Conservation (phyloP, 2,329 filamentous ascomycete species). For the Hortaea werneckii region DNA sequence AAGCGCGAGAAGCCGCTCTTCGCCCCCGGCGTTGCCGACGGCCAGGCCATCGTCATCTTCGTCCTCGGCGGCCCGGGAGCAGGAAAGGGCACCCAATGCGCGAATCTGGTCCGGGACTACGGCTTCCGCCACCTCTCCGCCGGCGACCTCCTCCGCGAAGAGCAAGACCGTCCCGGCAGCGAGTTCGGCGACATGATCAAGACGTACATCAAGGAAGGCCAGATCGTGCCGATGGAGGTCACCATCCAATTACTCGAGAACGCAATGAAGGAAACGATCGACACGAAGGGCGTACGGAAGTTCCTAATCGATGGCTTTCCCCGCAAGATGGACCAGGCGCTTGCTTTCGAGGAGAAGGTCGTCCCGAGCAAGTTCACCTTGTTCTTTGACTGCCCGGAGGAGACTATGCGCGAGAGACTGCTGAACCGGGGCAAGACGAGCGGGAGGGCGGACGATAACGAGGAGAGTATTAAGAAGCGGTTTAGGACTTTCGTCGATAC, state of each 20-base stretch:
- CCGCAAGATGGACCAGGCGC: conserved; percentile 90
- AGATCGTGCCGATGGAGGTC: conserved; percentile 98
- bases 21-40: conserved; percentile 38
- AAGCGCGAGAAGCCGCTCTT: conserved; percentile 59
- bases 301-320: conserved; percentile 83
- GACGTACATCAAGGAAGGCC: conserved; percentile 84
- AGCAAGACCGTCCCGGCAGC: conserved; percentile 77
- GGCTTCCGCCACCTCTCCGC: conserved; percentile 89
- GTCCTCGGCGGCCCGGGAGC: conserved; percentile 92
- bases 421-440: conserved; percentile 87
- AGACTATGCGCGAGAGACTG: conserved; percentile 73
- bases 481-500: conserved; percentile 92
- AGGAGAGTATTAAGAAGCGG: conserved; percentile 89
- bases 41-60: conserved; percentile 84
- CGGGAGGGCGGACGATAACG: conserved; percentile 86
- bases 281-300: conserved; percentile 49
- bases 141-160: conserved; percentile 84
- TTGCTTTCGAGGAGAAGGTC: conserved; percentile 85
- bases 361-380: conserved; percentile 76
- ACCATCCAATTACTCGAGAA: conserved; percentile 90
- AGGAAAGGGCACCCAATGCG: conserved; percentile 94
- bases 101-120: conserved; percentile 75
- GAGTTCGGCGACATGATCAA: conserved; percentile 91
- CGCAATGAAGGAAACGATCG: conserved; percentile 67
- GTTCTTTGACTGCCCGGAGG: conserved; percentile 90